These are phyloP conservation scores for Catharanthus roseus DNA, from an alignment of 257 asterid genomes.

Conservation along the genomic window DNA sequence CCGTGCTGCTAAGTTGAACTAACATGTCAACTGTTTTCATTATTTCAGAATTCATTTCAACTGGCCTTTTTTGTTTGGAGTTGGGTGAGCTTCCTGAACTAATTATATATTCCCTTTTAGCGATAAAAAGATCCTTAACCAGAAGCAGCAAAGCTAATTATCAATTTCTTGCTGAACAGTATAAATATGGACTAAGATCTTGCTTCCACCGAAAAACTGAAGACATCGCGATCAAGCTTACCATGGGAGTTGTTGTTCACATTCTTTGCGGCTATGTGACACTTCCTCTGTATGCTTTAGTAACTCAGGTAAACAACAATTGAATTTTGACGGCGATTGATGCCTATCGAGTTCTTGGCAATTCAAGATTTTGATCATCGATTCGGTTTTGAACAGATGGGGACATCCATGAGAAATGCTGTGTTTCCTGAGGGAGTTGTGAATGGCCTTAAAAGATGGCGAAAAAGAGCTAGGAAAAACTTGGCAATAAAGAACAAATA, in stretches of 20 bases:
- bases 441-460: conserved; percentile 57
- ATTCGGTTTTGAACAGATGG: conserved; percentile 39
- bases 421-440: conserved; percentile 49
- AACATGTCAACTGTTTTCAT: background rate
- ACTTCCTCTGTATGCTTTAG: conserved; percentile 61
- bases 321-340: background rate
- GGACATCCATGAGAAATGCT: conserved; percentile 47
- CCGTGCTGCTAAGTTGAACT: background rate
- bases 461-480: conserved; percentile 45
- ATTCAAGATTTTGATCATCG: background rate
- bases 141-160: background rate
- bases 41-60: conserved; percentile 68
- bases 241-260: conserved; percentile 51
- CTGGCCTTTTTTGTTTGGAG: conserved; percentile 72
- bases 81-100: conserved; percentile 41
- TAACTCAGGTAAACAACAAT: conserved; percentile 44
- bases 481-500: conserved; percentile 29
- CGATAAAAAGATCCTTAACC: background rate
- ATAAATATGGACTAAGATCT: conserved; percentile 48
- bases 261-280: conserved; percentile 75
- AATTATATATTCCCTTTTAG: background rate
- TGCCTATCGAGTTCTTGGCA: background rate
- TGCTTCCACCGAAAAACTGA: conserved; percentile 62
- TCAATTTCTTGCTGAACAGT: conserved; percentile 29
- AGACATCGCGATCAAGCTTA: conserved; percentile 46